Percentiles rank a stretch among this genome's conserved stretches.
phyloP scores from a whole-genome alignment of 306 rosid species.

The Trifolium fragiferum region DNA sequence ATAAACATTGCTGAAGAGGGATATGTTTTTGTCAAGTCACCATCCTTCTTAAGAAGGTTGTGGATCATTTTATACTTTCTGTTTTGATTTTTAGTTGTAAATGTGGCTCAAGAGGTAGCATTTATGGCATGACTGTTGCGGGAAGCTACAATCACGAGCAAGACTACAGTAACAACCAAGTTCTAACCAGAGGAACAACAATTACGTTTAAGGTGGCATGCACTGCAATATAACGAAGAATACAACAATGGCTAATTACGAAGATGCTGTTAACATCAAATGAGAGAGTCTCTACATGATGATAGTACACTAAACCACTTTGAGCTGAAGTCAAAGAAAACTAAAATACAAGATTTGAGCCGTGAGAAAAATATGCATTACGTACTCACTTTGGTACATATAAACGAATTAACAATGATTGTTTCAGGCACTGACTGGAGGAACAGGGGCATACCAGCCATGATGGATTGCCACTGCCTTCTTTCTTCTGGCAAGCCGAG shows the following conservation, averaged over 20 bases:
- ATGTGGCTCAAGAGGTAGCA: not conserved
- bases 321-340: conserved; percentile 35
- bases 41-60: not conserved
- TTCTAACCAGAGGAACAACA: not conserved
- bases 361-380: conserved; percentile 25
- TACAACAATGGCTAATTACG: conserved; percentile 27
- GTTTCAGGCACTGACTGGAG: conserved; percentile 56
- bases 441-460: conserved; percentile 86
- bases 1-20: too few species aligned
- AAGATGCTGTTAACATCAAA: conserved; percentile 34
- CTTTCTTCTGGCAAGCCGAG: conserved; percentile 93
- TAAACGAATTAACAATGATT: conserved; percentile 23
- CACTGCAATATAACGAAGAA: conserved; percentile 3
- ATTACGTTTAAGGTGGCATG: conserved; percentile 13
- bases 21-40: too few species aligned
- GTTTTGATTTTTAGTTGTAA: not conserved
- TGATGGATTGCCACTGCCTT: conserved; percentile 88
- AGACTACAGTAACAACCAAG: not conserved
- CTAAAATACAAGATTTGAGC: conserved; percentile 42
- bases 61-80: not conserved
- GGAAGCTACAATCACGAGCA: conserved; percentile 22
- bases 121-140: conserved; percentile 1
- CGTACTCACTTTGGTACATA: conserved; percentile 37
- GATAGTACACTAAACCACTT: conserved; percentile 37
- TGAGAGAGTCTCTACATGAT: conserved; percentile 26